Conservation (phyloP, 495 filamentous ascomycete species). For the Penicillium maclennaniae region DNA sequence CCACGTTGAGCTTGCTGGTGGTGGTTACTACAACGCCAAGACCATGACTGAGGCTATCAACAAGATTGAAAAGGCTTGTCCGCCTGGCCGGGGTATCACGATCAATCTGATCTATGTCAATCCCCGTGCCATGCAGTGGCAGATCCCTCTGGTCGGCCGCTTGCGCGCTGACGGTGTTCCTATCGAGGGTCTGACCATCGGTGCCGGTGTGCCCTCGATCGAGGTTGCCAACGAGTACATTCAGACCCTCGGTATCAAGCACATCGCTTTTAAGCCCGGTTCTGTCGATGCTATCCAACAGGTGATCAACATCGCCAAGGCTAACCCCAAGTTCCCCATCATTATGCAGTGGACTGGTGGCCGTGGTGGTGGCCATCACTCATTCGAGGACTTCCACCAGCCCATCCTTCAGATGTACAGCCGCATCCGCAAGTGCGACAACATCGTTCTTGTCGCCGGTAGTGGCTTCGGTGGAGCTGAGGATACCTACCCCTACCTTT, state of each 20-base stretch:
- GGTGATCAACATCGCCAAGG: slow-evolving; percentile 45
- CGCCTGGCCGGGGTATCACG: slow-evolving; percentile 86
- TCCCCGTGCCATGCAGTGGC: slow-evolving; percentile 94
- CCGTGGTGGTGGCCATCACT: slow-evolving; percentile 50
- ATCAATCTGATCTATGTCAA: slow-evolving; percentile 97
- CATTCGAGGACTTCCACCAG: slow-evolving; percentile 49
- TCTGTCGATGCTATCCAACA: slow-evolving; percentile 43
- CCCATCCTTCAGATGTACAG: slow-evolving; percentile 45
- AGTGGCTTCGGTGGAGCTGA: slow-evolving; percentile 47
- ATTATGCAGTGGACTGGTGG: slow-evolving; percentile 52
- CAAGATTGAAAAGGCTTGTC: slow-evolving; percentile 86
- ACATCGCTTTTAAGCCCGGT: slow-evolving; percentile 50
- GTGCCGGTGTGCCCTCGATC: slow-evolving; percentile 48
- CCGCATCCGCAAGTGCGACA: slow-evolving; percentile 39
- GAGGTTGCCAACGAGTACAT: slow-evolving; percentile 48
- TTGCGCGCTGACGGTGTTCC: slow-evolving; percentile 85
- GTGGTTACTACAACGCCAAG: slow-evolving; percentile 90
- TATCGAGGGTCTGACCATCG: slow-evolving; percentile 75
- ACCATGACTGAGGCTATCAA: slow-evolving; percentile 82
- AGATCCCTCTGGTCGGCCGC: slow-evolving; percentile 84
- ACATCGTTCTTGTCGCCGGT: slow-evolving; percentile 47
- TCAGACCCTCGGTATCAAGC: slow-evolving; percentile 40
- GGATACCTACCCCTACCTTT: slow-evolving; percentile 47
- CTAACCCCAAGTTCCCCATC: slow-evolving; percentile 44
- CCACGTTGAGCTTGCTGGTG: slow-evolving; percentile 84